Evolutionary conservation across 768 basidiomycete species (phyloP).

Genomic region (Fibroporia radiculosa): DNA sequence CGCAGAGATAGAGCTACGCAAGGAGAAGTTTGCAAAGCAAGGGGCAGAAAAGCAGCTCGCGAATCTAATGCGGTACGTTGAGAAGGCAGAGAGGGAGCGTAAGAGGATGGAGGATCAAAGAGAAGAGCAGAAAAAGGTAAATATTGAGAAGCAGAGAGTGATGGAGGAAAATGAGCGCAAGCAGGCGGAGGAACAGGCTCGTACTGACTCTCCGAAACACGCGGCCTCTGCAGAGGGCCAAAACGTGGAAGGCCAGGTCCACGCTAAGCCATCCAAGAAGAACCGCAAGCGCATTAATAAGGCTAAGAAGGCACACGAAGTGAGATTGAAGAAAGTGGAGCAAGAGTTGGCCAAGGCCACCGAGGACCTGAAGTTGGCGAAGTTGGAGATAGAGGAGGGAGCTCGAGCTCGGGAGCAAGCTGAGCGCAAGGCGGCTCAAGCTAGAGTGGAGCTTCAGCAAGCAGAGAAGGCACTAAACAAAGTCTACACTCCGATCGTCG

Average conservation of each 20-base stretch:
- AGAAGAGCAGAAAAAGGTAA: neutral
- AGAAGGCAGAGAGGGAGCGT: neutral
- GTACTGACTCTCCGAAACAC: neutral
- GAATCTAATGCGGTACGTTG: neutral
- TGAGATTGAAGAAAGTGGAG: neutral
- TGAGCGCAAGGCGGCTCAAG: neutral
- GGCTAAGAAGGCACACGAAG: neutral
- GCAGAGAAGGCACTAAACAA: neutral
- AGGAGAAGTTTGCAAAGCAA: too few species aligned
- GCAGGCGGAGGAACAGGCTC: neutral
- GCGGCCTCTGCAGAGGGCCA: neutral
- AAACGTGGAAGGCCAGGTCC: neutral
- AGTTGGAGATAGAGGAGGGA: neutral
- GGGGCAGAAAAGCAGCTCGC: neutral
- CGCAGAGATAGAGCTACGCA: neutral
- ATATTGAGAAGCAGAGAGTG: neutral
- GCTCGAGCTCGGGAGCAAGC: neutral
- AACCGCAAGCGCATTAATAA: neutral
- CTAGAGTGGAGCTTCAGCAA: neutral
- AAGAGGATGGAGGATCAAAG: neutral
- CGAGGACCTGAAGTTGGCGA: neutral
- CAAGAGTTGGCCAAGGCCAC: neutral
- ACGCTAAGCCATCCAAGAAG: neutral
- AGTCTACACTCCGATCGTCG: neutral
- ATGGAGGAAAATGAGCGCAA: neutral